phyloP scores from a whole-genome alignment of 2,329 filamentous ascomycete species.

The Aspergillus pseudotamarii region DNA sequence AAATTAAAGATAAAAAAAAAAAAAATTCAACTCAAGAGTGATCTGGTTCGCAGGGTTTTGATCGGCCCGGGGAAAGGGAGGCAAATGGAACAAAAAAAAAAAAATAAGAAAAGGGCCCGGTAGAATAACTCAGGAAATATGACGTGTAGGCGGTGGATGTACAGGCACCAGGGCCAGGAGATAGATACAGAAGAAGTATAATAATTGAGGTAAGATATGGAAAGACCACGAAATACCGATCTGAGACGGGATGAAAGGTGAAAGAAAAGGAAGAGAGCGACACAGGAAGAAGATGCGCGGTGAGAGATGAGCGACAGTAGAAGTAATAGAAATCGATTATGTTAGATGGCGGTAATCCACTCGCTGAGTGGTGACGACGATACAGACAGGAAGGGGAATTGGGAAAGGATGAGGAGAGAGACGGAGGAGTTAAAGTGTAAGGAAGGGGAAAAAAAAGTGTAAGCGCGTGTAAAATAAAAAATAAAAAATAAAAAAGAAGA shows the following conservation, averaged over 20 bases:
- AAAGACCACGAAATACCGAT: neutral
- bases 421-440: slow-evolving; percentile 6
- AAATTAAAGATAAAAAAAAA: slow-evolving; percentile 6
- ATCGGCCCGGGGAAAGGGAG: slow-evolving; percentile 3
- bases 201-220: slow-evolving; percentile 8
- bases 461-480: slow-evolving; percentile 16
- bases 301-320: slow-evolving; percentile 7
- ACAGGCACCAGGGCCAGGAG: slow-evolving; percentile 21
- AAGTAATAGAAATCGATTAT: slow-evolving; percentile 15
- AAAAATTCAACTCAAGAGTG: neutral
- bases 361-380: slow-evolving; percentile 20
- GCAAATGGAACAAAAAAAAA: neutral
- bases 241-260: slow-evolving; percentile 1
- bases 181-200: slow-evolving; percentile 17
- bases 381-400: slow-evolving; percentile 12
- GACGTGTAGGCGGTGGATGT: slow-evolving; percentile 16
- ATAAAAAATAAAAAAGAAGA: neutral
- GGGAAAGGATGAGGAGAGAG: slow-evolving; percentile 12
- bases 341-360: slow-evolving; percentile 17
- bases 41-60: slow-evolving; percentile 5
- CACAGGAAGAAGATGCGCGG: slow-evolving; percentile 14
- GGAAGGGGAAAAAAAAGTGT: slow-evolving; percentile 6
- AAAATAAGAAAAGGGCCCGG: slow-evolving; percentile 5
- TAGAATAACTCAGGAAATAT: slow-evolving; percentile 3
- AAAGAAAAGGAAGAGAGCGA: slow-evolving; percentile 2